Conservation (phyloP, 1,284 basidiomycete species). For the Leccinum insigne region DNA sequence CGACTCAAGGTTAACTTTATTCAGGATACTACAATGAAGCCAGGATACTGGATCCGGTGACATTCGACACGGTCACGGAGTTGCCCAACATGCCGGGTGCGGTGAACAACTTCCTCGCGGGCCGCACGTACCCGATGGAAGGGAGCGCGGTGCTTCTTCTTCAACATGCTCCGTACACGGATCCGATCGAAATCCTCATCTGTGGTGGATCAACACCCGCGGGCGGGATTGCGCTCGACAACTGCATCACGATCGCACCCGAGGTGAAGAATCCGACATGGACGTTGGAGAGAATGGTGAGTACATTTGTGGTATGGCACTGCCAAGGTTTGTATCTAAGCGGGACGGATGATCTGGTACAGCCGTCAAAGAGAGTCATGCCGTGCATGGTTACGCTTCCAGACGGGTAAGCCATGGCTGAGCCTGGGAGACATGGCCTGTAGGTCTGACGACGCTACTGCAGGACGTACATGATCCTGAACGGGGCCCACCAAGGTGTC, state of each 20-base stretch:
- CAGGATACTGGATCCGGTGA: slow-evolving; percentile 65
- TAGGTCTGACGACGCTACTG: slow-evolving; percentile 16
- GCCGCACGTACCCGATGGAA: slow-evolving; percentile 78
- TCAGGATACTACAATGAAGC: slow-evolving; percentile 78
- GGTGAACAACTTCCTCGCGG: slow-evolving; percentile 71
- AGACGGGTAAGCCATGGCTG: slow-evolving; percentile 32
- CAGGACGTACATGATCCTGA: slow-evolving; percentile 72
- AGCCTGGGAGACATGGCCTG: background rate
- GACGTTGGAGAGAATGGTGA: slow-evolving; percentile 73
- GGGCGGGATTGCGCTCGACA: slow-evolving; percentile 59
- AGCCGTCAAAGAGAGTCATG: slow-evolving; percentile 79
- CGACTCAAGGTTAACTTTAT: background rate
- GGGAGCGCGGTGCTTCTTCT: slow-evolving; percentile 72
- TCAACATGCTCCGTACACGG: slow-evolving; percentile 68
- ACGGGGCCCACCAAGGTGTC: slow-evolving; percentile 62
- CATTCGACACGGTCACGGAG: slow-evolving; percentile 56
- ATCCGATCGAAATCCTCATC: slow-evolving; percentile 64
- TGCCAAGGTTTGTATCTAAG: background rate
- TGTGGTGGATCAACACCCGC: slow-evolving; percentile 74
- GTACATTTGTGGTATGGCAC: slow-evolving; percentile 14
- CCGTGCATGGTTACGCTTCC: slow-evolving; percentile 71
- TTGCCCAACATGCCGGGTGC: slow-evolving; percentile 75
- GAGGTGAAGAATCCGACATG: slow-evolving; percentile 59
- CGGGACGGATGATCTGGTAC: slow-evolving; percentile 1
- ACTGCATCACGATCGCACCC: slow-evolving; percentile 66